Evolutionary conservation across 116 monocot genomes (phyloP).

Genomic region (Posidonia oceanica): DNA sequence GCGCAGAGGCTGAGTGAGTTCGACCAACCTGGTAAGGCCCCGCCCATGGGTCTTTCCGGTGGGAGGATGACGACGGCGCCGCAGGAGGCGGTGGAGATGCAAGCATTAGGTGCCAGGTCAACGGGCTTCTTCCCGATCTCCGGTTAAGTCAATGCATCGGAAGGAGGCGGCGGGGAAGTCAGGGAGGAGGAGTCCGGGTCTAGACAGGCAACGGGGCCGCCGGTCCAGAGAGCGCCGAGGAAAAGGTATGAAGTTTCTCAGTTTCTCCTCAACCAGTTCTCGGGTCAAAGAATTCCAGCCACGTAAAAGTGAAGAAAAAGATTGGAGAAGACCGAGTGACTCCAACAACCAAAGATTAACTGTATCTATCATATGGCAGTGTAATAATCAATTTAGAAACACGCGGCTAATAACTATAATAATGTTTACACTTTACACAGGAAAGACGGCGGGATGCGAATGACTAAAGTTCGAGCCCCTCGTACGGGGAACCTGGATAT

Average conservation of each 20-base stretch:
- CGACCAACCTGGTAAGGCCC: no score
- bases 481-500: slow-evolving; percentile 39
- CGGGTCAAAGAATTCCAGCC: neutral
- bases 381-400: no score
- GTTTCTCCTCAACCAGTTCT: no score
- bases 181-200: neutral
- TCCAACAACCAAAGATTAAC: no score
- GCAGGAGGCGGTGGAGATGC: neutral
- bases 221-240: slow-evolving; percentile 25
- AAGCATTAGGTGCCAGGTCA: neutral
- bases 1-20: slow-evolving; percentile 13
- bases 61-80: neutral
- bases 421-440: no score
- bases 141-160: neutral
- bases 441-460: slow-evolving; percentile 26
- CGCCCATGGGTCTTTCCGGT: slow-evolving; percentile 5
- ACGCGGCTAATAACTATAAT: no score
- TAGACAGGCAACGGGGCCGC: slow-evolving; percentile 7
- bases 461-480: slow-evolving; percentile 25
- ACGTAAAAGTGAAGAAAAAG: slow-evolving; percentile 28
- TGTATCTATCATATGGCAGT: no score
- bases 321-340: no score
- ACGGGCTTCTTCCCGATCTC: slow-evolving; percentile 1
- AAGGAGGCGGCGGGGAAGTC: neutral
- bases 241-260: slow-evolving; percentile 23